These are phyloP conservation scores for Bruguiera parviflora DNA, from an alignment of 345 rosid genomes.

Conservation along the genomic window DNA sequence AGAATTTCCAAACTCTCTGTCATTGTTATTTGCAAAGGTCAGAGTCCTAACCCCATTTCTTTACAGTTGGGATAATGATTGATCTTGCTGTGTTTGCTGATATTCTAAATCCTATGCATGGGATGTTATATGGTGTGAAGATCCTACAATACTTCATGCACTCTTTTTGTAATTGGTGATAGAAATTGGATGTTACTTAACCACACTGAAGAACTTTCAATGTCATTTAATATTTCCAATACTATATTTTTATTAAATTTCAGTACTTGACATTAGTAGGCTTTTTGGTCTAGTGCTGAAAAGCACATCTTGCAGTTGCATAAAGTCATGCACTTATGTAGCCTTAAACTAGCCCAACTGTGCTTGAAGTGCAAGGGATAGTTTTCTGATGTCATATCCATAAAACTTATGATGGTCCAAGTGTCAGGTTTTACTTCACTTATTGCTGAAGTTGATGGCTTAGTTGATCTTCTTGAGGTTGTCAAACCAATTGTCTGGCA, in stretches of 20 bases:
- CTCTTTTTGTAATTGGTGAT: neutral
- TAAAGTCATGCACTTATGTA: too few species aligned
- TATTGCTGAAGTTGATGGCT: neutral
- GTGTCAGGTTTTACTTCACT: neutral
- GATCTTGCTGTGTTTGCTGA: neutral
- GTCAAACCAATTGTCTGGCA: neutral
- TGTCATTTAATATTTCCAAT: neutral
- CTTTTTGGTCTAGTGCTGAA: too few species aligned
- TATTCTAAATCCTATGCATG: slow-evolving; percentile 9
- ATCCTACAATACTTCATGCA: neutral
- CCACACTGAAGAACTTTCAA: neutral
- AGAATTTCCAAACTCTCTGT: slow-evolving; percentile 81
- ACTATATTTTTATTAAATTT: neutral
- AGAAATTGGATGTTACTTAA: neutral
- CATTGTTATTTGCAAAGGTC: slow-evolving; percentile 77
- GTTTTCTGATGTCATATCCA: neutral
- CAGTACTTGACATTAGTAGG: neutral
- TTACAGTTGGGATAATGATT: neutral
- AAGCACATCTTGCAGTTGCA: too few species aligned
- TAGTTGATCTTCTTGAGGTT: neutral
- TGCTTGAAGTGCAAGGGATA: too few species aligned
- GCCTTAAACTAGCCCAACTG: too few species aligned
- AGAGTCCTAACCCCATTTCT: slow-evolving; percentile 30
- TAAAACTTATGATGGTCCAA: neutral
- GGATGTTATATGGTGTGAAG: neutral